Evolutionary conservation across 441 rosid genomes (phyloP), one percentile per base, ranked within the genome.

Genomic region (Croton laevigatus): DNA sequence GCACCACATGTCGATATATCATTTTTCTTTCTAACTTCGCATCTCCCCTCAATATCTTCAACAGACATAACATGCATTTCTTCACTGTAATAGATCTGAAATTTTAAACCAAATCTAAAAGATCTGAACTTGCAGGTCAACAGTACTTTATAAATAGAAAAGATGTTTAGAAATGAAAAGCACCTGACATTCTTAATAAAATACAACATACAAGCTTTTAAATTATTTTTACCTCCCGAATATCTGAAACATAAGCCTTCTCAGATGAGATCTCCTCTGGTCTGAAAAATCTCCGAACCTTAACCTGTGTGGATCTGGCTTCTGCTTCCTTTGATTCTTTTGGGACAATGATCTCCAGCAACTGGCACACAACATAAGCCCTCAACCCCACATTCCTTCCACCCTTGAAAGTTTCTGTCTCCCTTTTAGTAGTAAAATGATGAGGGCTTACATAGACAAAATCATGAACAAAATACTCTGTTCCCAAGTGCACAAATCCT

Each of bases 251-350:
- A 71, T 89, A 91, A 16, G 94, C 91, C 80, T 88, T 93, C 74
- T 93, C 97, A 13, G 76, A 52, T 44, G 98, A 88, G 74, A 93
- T 72, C 76, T 93, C 97, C 71, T 89, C 98, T 68, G 97, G 97
- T 79, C 97, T 84, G 62, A 82, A 93, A 78, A 86, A 87, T 72
- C 90, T 88, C 61, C 87, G 77, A 20, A 84, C 82, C 72, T 81
- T 85, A n/a, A 89, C 80, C 77, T 78, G 73, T 59, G 85, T 84
- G 66, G 87, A 84, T 60, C 71, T 74, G 48, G 65, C 52, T 37
- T 61, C 78, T 69, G 71, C 71, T 68, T 60, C 54, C 74, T 72
- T 80, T 57, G 70, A 59, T 63, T 80, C 86, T 62, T 75, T 77
- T 4, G 75, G 73, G 61, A 72, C 72, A 45, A 70, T 71, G 48